These are phyloP conservation scores for Oryza coarctata DNA, from an alignment of 176 grass and related monocot species.

Conservation along the genomic window DNA sequence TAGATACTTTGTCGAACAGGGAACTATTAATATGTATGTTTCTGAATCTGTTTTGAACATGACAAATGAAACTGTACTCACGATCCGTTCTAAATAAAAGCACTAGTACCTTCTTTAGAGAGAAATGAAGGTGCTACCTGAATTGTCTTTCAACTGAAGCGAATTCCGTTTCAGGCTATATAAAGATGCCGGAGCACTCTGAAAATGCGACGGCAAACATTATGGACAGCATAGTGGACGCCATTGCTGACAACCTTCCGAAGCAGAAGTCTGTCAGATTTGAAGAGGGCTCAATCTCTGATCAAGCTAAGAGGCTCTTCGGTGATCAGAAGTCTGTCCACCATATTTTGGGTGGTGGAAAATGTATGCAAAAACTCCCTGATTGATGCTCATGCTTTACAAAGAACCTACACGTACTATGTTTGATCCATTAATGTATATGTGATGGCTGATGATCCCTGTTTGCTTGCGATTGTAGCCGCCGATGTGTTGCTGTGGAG, in stretches of 20 bases:
- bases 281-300: conserved; percentile 40
- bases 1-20: too few species aligned
- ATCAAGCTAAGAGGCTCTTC: conserved; percentile 52
- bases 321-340: conserved; percentile 52
- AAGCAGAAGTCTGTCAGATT: conserved; percentile 51
- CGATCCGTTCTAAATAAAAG: too few species aligned
- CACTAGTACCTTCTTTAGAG: too few species aligned
- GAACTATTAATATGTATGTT: too few species aligned
- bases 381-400: neutral
- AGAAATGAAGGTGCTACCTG: neutral
- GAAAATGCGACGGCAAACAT: conserved; percentile 51
- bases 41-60: too few species aligned
- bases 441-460: neutral
- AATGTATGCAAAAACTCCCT: conserved; percentile 35
- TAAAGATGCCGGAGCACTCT: conserved; percentile 48
- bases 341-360: conserved; percentile 68
- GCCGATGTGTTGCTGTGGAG: conserved; percentile 90
- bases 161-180: neutral
- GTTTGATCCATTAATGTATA: neutral
- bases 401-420: neutral
- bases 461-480: conserved; percentile 32
- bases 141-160: neutral
- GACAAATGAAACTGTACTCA: too few species aligned
- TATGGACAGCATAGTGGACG: conserved; percentile 56
- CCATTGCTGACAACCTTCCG: conserved; percentile 54